These are phyloP conservation scores for Perilla frutescens DNA, from an alignment of 257 asterid species.

Conservation along the genomic window DNA sequence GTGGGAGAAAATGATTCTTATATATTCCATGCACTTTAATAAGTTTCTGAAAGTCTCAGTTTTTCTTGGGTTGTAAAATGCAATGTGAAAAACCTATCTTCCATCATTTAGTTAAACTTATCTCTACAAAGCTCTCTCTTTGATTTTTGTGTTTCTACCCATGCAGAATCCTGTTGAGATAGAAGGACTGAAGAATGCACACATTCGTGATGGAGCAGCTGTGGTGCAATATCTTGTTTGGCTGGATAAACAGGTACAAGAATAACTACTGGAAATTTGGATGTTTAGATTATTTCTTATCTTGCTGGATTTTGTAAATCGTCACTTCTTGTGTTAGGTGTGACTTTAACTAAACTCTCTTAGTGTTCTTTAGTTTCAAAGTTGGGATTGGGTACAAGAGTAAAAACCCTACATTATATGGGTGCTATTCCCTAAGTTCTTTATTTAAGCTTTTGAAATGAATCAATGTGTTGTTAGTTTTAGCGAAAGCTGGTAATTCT, in stretches of 20 bases:
- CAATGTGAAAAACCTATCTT: conserved; percentile 19
- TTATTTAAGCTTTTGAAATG: conserved; percentile 2
- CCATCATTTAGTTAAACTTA: conserved; percentile 10
- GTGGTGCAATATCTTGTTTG: conserved; percentile 93
- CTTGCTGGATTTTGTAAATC: conserved; percentile 8
- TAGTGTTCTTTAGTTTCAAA: conserved; percentile 6
- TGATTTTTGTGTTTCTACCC: conserved; percentile 31
- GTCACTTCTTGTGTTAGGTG: conserved; percentile 18
- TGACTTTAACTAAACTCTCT: conserved; percentile 21
- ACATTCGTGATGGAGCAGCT: conserved; percentile 96
- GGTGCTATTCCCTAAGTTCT: background rate
- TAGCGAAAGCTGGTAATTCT: background rate
- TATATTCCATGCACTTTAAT: background rate
- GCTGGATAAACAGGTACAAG: conserved; percentile 84
- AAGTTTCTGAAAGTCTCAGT: conserved; percentile 6
- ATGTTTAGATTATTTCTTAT: conserved; percentile 1
- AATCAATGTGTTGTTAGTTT: background rate
- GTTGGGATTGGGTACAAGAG: background rate
- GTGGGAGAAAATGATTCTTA: conserved; percentile 18
- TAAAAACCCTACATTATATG: background rate
- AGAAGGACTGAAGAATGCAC: conserved; percentile 93
- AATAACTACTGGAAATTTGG: conserved; percentile 15
- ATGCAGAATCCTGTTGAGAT: conserved; percentile 88
- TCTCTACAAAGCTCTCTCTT: conserved; percentile 11
- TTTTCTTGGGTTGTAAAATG: background rate